phyloP scores from a whole-genome alignment of 495 filamentous ascomycete species.

The Neurospora hispaniola region DNA sequence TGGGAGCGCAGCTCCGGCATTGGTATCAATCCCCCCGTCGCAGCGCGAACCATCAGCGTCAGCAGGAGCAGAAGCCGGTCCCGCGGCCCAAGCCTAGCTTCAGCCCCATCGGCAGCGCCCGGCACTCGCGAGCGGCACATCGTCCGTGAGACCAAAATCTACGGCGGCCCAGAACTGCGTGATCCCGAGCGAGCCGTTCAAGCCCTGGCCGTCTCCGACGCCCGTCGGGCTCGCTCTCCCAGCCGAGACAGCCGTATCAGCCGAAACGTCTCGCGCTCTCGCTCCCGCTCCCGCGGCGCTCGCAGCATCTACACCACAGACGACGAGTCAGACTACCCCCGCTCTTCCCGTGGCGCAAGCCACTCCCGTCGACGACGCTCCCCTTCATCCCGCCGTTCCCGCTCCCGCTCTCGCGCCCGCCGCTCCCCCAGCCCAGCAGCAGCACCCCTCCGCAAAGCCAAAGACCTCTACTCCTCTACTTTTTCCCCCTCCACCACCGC shows the following conservation, averaged over 20 bases:
- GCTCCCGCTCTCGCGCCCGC: neutral
- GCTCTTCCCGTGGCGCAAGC: too few relatives aligned
- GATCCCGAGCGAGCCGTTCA: neutral
- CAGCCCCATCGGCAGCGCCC: neutral
- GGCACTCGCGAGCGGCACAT: neutral
- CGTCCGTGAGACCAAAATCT: neutral
- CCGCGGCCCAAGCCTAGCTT: neutral
- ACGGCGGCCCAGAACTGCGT: neutral
- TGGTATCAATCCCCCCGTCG: neutral
- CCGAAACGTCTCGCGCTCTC: neutral
- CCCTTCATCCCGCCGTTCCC: neutral
- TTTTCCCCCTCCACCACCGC: constrained; percentile 31
- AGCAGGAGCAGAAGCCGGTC: neutral
- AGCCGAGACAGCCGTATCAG: neutral
- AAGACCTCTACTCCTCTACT: neutral
- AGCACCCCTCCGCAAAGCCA: neutral
- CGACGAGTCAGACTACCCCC: neutral
- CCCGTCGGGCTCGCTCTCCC: neutral
- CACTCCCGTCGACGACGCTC: neutral
- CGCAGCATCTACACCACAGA: neutral
- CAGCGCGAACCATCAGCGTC: neutral
- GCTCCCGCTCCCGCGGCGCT: neutral
- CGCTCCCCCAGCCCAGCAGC: neutral
- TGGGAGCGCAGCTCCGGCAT: neutral
- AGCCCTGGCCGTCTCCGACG: neutral